Conservation (phyloP, 768 basidiomycete species). For the Psilocybe sp. region DNA sequence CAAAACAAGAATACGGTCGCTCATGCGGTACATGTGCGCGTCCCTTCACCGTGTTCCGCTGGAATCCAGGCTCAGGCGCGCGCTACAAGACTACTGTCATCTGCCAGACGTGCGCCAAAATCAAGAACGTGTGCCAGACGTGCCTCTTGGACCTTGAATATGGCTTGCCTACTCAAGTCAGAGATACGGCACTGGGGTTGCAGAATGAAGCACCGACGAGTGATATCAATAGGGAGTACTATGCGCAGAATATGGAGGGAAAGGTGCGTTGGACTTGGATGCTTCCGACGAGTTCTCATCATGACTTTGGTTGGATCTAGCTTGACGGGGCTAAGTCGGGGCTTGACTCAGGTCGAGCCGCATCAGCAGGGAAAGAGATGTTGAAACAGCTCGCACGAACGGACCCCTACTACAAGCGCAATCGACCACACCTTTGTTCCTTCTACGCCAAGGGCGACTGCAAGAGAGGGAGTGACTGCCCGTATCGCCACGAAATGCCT, state of each 20-base stretch:
- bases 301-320: slow-evolving; percentile 31
- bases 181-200: slow-evolving; percentile 89
- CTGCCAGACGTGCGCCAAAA: slow-evolving; percentile 95
- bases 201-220: slow-evolving; percentile 90
- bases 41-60: slow-evolving; percentile 95
- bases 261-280: slow-evolving; percentile 49
- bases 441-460: slow-evolving; percentile 97
- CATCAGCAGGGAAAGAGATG: slow-evolving; percentile 92
- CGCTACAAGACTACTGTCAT: slow-evolving; percentile 97
- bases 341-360: slow-evolving; percentile 57
- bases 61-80: slow-evolving; percentile 94
- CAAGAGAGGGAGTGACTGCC: slow-evolving; percentile 87
- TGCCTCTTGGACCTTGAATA: slow-evolving; percentile 97
- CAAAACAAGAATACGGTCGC: slow-evolving; percentile 93
- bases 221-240: slow-evolving; percentile 95
- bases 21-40: slow-evolving; percentile 98
- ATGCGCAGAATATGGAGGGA: slow-evolving; percentile 87
- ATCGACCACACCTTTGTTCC: slow-evolving; percentile 89
- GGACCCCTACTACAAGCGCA: slow-evolving; percentile 97
- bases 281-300: neutral
- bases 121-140: slow-evolving; percentile 96
- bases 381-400: slow-evolving; percentile 91
- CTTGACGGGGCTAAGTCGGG: slow-evolving; percentile 70
- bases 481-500: slow-evolving; percentile 93
- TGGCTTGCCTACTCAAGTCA: slow-evolving; percentile 92